Evolutionary conservation across 2,329 filamentous ascomycete genomes (phyloP), one percentile per base, ranked within the genome.

Genomic region (Aspergillus neoniger): DNA sequence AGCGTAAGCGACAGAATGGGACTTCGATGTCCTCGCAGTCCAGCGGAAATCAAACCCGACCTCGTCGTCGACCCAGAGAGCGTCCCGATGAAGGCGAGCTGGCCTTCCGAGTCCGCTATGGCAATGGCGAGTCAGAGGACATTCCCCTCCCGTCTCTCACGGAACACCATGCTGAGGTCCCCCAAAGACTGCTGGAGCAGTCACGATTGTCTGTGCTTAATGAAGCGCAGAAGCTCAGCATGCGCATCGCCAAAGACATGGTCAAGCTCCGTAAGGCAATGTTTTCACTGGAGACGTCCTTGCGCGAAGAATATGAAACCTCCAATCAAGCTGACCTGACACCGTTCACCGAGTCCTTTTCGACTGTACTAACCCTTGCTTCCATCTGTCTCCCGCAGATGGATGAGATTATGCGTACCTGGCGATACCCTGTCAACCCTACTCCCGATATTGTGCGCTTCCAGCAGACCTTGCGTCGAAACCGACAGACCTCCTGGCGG

Each of bases 401-500:
- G 78, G 82, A 86, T 57, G 79, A 84, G 30, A 77, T 84, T 10
- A 83, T 79, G 64, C 73, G 81, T 28, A 75, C 75, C 2, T 88
- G 86, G 86, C 74, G 80, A 9, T 88, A 88, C 68, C 86, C 86
- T 0, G 69, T 88, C 30, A 81, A 86, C 57, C 85, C 86, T 5
- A 73, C 76, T 10, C 72, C 75, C 2, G 79, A 84, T 21, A 81
- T 84, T 41, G 81, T 88, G 10, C 69, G 75, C 10, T 70, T 84
- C 6, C 85, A 88, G 65, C 82, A 84, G 64, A 82, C 81, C 8
- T 76, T 87, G 23, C 83, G 85, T 32, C 79, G 80, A 30, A 80
- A 83, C 63, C 82, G 86, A 41, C 82, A 85, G 63, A 78, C 83
- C 17, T 79, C 81, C 32, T 82, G 84, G 70, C 81, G 85, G 59